A percentile compares a stretch with the other conserved stretches of the same genome.
Evolutionary conservation across 257 asterid genomes (phyloP).

Genomic region (Agastache rugosa): DNA sequence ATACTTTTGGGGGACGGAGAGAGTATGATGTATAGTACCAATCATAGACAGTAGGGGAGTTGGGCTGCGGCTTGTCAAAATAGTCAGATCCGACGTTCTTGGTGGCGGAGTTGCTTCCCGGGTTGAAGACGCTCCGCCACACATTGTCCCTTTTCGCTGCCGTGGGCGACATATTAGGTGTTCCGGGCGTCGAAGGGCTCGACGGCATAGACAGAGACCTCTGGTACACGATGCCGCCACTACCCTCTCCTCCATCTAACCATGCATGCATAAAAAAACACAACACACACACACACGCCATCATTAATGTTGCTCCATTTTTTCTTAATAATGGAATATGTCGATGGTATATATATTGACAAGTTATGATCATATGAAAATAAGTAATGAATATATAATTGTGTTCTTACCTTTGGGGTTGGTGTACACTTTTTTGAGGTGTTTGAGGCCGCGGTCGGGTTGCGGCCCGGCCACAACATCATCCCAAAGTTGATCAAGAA

Average conservation of each 20-base stretch:
- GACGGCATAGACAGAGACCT: constrained; percentile 71
- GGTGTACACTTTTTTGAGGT: constrained; percentile 62
- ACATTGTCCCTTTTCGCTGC: constrained; percentile 71
- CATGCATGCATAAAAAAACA: too few relatives aligned
- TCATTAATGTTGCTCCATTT: too few relatives aligned
- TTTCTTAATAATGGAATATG: too few relatives aligned
- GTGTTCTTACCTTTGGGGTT: constrained; percentile 32
- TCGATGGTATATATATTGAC: not conserved
- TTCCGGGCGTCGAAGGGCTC: constrained; percentile 66
- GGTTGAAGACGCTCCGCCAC: constrained; percentile 98
- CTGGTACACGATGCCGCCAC: constrained; percentile 53
- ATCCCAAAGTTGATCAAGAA: constrained; percentile 91
- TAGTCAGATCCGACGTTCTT: constrained; percentile 66
- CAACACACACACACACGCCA: constrained; percentile 16
- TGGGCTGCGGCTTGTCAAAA: constrained; percentile 88
- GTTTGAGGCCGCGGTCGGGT: constrained; percentile 85
- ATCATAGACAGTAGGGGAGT: constrained; percentile 95
- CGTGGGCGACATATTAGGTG: constrained; percentile 66
- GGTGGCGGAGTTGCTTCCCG: constrained; percentile 91
- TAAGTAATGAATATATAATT: not conserved
- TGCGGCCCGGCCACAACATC: constrained; percentile 91
- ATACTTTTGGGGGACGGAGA: too few relatives aligned
- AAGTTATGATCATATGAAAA: not conserved
- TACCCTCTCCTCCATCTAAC: constrained; percentile 49
- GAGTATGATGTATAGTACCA: constrained; percentile 61